Conservation (phyloP, 139 green algal genomes). For the Volvox reticuliferus region DNA sequence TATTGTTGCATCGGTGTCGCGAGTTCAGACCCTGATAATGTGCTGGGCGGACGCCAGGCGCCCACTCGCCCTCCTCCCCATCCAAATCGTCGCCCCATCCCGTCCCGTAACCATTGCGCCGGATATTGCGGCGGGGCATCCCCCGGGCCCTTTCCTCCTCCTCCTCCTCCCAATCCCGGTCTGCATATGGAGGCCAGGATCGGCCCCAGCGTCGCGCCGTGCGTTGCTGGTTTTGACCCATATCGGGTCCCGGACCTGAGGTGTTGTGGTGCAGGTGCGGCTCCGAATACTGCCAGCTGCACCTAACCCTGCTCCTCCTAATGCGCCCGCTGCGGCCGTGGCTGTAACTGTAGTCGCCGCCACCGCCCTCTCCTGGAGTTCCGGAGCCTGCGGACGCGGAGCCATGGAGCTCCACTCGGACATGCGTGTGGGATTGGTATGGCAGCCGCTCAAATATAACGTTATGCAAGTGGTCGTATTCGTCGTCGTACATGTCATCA, state of each 20-base stretch:
- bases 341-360: not conserved
- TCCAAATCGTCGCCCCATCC: no score
- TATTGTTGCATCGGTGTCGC: no score
- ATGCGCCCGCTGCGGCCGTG: not conserved
- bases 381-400: not conserved
- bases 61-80: no score
- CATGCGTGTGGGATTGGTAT: not conserved
- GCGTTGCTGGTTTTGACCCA: not conserved
- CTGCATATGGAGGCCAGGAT: not conserved
- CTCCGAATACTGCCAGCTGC: not conserved
- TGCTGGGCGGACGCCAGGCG: no score
- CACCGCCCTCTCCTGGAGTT: not conserved
- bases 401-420: not conserved
- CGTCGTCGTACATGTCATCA: not conserved
- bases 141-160: not conserved
- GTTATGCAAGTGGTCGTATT: constrained; percentile 36
- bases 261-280: not conserved
- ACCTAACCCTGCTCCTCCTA: not conserved
- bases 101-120: no score
- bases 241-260: not conserved
- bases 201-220: not conserved
- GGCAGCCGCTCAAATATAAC: constrained; percentile 14
- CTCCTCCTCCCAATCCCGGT: not conserved
- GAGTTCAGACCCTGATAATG: no score
- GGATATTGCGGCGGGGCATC: no score